These are phyloP conservation scores for Odontarrhena argentea DNA, from an alignment of 345 rosid genomes.

Conservation along the genomic window DNA sequence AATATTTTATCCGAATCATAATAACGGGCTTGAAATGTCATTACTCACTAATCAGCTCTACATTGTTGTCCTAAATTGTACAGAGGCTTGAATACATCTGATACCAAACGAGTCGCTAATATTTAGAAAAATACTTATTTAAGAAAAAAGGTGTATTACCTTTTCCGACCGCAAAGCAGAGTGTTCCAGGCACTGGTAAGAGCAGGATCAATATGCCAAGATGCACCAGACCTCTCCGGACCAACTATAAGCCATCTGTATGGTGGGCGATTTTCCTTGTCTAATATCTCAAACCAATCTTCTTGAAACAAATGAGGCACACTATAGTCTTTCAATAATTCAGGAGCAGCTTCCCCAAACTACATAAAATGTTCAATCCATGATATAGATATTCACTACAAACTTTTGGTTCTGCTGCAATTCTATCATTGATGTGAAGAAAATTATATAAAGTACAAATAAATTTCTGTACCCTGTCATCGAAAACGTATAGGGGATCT, in stretches of 20 bases:
- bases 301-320: constrained; percentile 89
- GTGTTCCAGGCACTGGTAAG: constrained; percentile 99
- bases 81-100: neutral
- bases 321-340: constrained; percentile 72
- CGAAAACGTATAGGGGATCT: constrained; percentile 93
- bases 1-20: neutral
- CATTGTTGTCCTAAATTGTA: neutral
- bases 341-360: constrained; percentile 88
- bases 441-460: constrained; percentile 1
- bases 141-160: constrained; percentile 47
- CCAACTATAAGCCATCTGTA: constrained; percentile 95
- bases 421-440: constrained; percentile 11
- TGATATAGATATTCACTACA: constrained; percentile 3
- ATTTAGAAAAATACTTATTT: neutral
- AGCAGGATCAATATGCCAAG: constrained; percentile 99
- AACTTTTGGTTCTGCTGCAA: constrained; percentile 3
- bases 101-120: neutral
- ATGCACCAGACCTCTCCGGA: constrained; percentile 98
- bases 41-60: neutral
- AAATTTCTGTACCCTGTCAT: constrained; percentile 65
- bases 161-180: constrained; percentile 86
- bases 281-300: constrained; percentile 81
- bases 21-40: neutral
- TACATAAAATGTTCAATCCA: constrained; percentile 43
- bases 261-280: constrained; percentile 73